Evolutionary conservation across 257 asterid genomes (phyloP).

Genomic region (Prunella vulgaris): DNA sequence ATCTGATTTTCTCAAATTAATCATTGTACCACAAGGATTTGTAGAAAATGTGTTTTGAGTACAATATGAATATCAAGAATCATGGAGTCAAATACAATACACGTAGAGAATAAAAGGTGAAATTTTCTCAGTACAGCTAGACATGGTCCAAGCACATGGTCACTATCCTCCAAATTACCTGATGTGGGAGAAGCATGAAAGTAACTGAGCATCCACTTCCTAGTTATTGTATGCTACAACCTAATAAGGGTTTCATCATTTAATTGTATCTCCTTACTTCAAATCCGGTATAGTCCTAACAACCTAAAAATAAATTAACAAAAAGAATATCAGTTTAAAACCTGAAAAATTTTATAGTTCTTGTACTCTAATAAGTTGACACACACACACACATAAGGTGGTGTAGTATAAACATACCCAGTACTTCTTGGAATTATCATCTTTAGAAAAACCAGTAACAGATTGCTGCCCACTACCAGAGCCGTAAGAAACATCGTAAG

Average conservation of each 20-base stretch:
- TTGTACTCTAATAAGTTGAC: not conserved
- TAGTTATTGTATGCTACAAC: constrained; percentile 86
- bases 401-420: constrained; percentile 52
- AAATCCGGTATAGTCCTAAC: constrained; percentile 67
- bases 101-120: not conserved
- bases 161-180: constrained; percentile 85
- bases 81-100: not conserved
- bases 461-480: constrained; percentile 99
- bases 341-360: not conserved
- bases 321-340: constrained; percentile 10
- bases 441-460: constrained; percentile 81
- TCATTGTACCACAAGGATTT: too few species aligned
- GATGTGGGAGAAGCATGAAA: constrained; percentile 97
- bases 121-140: not conserved
- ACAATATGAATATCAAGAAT: not conserved
- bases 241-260: constrained; percentile 58
- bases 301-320: constrained; percentile 38
- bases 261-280: constrained; percentile 85
- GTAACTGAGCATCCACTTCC: constrained; percentile 98
- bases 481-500: constrained; percentile 96
- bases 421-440: constrained; percentile 91
- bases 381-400: not conserved
- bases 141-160: constrained; percentile 1
- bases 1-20: not conserved
- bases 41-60: not conserved